Base-by-base conservation (phyloP, 2,329 filamentous ascomycete genomes). In the Trichophyton verrucosum region DNA sequence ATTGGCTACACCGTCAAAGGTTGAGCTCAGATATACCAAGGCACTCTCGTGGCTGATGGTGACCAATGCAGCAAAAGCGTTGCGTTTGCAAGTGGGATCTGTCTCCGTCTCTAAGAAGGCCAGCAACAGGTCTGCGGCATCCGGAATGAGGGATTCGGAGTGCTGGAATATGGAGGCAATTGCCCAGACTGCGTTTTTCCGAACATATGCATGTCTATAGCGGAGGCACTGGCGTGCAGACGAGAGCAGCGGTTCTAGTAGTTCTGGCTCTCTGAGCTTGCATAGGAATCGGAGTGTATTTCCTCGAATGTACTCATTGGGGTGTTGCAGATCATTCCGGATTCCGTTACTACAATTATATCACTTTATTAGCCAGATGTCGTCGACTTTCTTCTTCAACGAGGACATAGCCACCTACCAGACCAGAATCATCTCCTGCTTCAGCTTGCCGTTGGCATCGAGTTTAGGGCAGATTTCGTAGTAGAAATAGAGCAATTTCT, bases 381-480 rank as follows among this genome's bases (percentile, higher is more conserved):
- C 20, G 11, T 47, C 3, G 2, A 4, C 20, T 47, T 20, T n/a
- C n/a, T n/a, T n/a, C n/a, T n/a, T 20, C 9, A 47, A 47, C 7
- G 42, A 20, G 33, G 0, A 38, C n/a, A 22, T 5, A 53, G 20
- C 36, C 58, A 61, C 81, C 67, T 77, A 96, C 92, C 94, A 99
- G 69, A 99, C 94, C 71, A 99, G 79, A 74, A 99, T 99, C 90
- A 96, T 97, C 78, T 99, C 94, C 77, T 99, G 94, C 81, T 96
- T 96, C 66, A 99, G 80, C 82, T 97, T 99, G 71, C 94, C 94
- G 72, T 81, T 86, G 60, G 86, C 81, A 75, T 99, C 94, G 62
- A 91, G 86, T 79, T 99, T 99, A 46, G 92, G 94, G 75, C 94
- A 97, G 73, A 97, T 94, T 78, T 99, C 94, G 74, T 97, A 96